phyloP scores from a whole-genome alignment of 129 eudicot genomes.

The Oenanthe sinensis region DNA sequence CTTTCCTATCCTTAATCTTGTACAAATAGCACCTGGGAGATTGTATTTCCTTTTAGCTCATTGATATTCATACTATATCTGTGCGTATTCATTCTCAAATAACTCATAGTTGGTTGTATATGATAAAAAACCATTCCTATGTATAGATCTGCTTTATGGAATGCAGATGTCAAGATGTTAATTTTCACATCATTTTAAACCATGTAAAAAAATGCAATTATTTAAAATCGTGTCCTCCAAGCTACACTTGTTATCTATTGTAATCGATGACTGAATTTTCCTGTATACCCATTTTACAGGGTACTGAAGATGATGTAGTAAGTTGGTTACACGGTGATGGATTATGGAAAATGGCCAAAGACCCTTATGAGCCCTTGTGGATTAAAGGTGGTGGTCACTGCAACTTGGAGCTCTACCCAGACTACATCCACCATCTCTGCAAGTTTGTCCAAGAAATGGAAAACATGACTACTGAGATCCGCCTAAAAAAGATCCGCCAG shows the following conservation, averaged over 20 bases:
- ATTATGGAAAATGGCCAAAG: constrained; percentile 79
- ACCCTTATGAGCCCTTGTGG: constrained; percentile 96
- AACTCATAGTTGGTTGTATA: background rate
- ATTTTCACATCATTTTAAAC: background rate
- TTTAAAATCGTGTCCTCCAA: background rate
- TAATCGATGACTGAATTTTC: background rate
- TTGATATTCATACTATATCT: background rate
- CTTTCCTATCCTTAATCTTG: background rate
- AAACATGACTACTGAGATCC: constrained; percentile 58
- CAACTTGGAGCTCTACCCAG: constrained; percentile 92
- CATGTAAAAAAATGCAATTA: background rate
- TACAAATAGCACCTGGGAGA: background rate
- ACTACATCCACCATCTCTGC: constrained; percentile 84
- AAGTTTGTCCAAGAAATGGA: constrained; percentile 82
- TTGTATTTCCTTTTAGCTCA: background rate
- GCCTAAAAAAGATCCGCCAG: constrained; percentile 58
- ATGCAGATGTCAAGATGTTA: background rate
- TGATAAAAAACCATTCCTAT: background rate
- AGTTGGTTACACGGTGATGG: constrained; percentile 86
- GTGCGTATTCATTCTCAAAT: background rate
- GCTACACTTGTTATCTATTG: background rate
- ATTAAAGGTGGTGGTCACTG: constrained; percentile 99
- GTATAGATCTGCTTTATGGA: background rate
- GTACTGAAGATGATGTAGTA: constrained; percentile 96
- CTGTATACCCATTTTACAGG: constrained; percentile 35